Conservation (phyloP, 1,284 basidiomycete genomes). For the Termitomyces sp. region DNA sequence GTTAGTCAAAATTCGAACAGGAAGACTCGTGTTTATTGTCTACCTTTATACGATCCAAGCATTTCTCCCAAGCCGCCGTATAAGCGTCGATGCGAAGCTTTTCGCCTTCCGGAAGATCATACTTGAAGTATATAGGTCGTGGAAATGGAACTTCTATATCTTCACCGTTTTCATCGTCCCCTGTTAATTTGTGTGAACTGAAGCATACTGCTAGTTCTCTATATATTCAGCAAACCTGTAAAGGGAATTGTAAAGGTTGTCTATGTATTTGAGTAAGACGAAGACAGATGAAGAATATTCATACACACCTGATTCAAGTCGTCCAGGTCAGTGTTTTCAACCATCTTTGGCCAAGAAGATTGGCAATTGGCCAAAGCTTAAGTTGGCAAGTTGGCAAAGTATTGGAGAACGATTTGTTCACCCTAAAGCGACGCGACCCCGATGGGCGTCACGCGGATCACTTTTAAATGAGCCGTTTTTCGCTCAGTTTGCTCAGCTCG, state of each 20-base stretch:
- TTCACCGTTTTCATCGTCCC: slow-evolving; percentile 10
- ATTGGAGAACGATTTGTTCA: background rate
- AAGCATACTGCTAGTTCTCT: background rate
- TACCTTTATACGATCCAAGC: slow-evolving; percentile 44
- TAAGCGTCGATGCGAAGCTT: slow-evolving; percentile 43
- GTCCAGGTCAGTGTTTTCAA: slow-evolving; percentile 15
- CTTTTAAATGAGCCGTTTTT: too few species aligned
- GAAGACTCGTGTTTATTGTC: slow-evolving; percentile 6
- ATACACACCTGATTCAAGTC: slow-evolving; percentile 24
- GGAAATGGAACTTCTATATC: slow-evolving; percentile 7
- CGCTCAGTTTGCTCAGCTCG: too few species aligned
- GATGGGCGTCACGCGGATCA: too few species aligned
- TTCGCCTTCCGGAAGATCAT: slow-evolving; percentile 37
- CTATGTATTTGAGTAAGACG: slow-evolving; percentile 12
- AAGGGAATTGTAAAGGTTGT: slow-evolving; percentile 28
- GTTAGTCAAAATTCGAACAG: background rate
- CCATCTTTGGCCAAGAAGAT: background rate
- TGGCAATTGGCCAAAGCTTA: too few species aligned
- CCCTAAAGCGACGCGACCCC: too few species aligned
- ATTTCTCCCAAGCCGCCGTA: slow-evolving; percentile 43
- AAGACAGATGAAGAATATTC: background rate
- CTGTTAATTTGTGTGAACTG: background rate
- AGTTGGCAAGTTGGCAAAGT: background rate
- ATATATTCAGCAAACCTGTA: slow-evolving; percentile 9
- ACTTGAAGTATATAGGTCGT: slow-evolving; percentile 18